Base-by-base conservation (phyloP, 352 stramenopile genomes). In the Peronospora destructor region DNA sequence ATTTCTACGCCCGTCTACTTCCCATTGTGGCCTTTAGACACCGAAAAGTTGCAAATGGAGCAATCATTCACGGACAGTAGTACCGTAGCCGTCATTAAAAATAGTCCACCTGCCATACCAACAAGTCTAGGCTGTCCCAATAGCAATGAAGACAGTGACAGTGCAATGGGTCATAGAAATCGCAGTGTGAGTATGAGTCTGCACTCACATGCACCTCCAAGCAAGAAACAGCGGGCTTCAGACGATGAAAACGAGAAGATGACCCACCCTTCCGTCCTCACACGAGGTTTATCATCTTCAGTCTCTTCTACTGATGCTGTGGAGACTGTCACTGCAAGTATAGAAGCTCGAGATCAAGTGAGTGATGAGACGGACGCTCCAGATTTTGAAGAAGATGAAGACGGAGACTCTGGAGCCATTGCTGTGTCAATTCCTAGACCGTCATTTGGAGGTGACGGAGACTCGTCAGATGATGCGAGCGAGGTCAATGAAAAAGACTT, bases 211-310 rank as follows among this genome's bases (percentile, higher is more conserved):
- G 53, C 74, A 33, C 80, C 80, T 12, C 80, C 80, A 6, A 70
- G 59, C 48, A 91, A 91, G 63, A 91, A 91, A 61, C 80, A 91
- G 46, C 74, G 80, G 21, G 59, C 80, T 21, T 88, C 80, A 3
- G 76, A 88, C 56, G 79, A 91, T 49, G 74, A 91, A 41, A 69
- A 70, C 58, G 79, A 90, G 30, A 48, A 62, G 39, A 39, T 46
- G n/a, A 65, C 61, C 14, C 61, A 52, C 8, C 37, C 59, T 32
- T 56, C 56, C 29, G 52, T 48, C 5, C 41, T 56, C 37, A 32
- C 44, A 10, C 40, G 50, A 32, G 35, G 19, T 28, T 19, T 45
- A 4, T 51, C 48, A 13, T 60, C 54, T 16, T 36, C 42, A 0
- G 61, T 47, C 38, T 55, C 49, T 30, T 7, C 19, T 9, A 14